phyloP scores from a whole-genome alignment of 129 eudicot genomes.

The Helichrysum umbraculigerum region DNA sequence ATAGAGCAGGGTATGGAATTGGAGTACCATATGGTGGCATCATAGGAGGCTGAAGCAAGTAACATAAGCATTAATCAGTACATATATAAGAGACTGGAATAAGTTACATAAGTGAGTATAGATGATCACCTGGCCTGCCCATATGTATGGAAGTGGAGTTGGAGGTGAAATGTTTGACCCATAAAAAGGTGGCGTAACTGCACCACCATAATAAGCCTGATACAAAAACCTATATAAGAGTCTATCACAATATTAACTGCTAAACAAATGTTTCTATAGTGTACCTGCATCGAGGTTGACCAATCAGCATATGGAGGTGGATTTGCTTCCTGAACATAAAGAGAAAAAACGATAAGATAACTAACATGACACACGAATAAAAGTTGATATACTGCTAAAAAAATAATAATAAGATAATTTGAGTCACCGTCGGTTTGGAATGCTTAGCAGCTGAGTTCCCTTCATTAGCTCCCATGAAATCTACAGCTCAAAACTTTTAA shows the following conservation, averaged over 20 bases:
- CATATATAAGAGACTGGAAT: background rate
- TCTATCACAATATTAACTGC: slow-evolving; percentile 10
- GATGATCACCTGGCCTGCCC: slow-evolving; percentile 71
- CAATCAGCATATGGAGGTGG: slow-evolving; percentile 79
- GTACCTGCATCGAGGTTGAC: slow-evolving; percentile 87
- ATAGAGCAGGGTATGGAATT: slow-evolving; percentile 81
- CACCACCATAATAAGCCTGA: slow-evolving; percentile 87
- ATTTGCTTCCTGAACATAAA: slow-evolving; percentile 55
- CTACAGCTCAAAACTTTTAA: slow-evolving; percentile 1
- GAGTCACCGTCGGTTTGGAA: slow-evolving; percentile 60
- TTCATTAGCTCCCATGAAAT: slow-evolving; percentile 74
- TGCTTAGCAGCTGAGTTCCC: slow-evolving; percentile 67
- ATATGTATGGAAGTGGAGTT: slow-evolving; percentile 82
- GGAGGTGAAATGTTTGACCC: slow-evolving; percentile 87
- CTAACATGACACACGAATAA: background rate
- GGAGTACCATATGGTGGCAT: slow-evolving; percentile 94
- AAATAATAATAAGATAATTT: slow-evolving; percentile 40
- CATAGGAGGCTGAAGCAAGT: slow-evolving; percentile 63
- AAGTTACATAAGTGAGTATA: background rate
- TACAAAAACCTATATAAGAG: slow-evolving; percentile 3
- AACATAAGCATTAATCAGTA: background rate
- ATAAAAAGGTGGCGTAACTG: slow-evolving; percentile 78
- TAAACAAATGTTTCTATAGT: slow-evolving; percentile 4
- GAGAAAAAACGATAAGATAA: background rate
- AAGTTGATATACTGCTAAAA: background rate